Evolutionary conservation across 768 basidiomycete genomes (phyloP).

Genomic region (Lactarius tabidus): DNA sequence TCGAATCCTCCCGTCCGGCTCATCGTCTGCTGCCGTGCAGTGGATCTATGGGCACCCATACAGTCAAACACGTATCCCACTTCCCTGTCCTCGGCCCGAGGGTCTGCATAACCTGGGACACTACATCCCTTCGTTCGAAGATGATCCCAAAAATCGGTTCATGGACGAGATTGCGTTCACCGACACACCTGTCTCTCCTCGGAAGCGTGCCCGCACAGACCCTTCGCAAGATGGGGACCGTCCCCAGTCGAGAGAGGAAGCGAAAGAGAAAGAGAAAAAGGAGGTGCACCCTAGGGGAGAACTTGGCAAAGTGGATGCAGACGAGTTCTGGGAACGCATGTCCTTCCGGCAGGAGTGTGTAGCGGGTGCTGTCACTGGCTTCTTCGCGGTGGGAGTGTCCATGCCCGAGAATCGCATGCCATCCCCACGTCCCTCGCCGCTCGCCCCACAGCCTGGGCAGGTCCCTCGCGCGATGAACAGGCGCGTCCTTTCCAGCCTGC

Average conservation of each 20-base stretch:
- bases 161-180: conserved; percentile 85
- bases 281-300: conserved; percentile 40
- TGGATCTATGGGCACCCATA: conserved; percentile 88
- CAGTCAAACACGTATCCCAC: conserved; percentile 38
- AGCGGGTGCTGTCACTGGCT: conserved; percentile 86
- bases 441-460: conserved; percentile 53
- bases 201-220: conserved; percentile 50
- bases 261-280: conserved; percentile 30
- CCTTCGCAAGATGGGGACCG: conserved; percentile 11
- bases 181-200: conserved; percentile 48
- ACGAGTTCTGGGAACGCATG: conserved; percentile 98
- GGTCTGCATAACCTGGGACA: conserved; percentile 52
- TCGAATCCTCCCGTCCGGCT: conserved; percentile 29
- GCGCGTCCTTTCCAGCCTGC: conserved; percentile 63
- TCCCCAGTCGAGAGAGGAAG: conserved; percentile 16
- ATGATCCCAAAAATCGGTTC: conserved; percentile 94
- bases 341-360: conserved; percentile 94
- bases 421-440: conserved; percentile 30
- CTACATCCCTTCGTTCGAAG: conserved; percentile 88
- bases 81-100: conserved; percentile 45
- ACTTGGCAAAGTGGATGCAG: conserved; percentile 53
- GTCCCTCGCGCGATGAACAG: conserved; percentile 64
- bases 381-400: conserved; percentile 68
- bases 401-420: conserved; percentile 27
- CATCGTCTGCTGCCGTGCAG: conserved; percentile 19